Percentiles rank a stretch among this genome's conserved stretches.
These are phyloP conservation scores for Penicillium paxilli DNA, from an alignment of 495 filamentous ascomycete genomes.

Conservation along the genomic window DNA sequence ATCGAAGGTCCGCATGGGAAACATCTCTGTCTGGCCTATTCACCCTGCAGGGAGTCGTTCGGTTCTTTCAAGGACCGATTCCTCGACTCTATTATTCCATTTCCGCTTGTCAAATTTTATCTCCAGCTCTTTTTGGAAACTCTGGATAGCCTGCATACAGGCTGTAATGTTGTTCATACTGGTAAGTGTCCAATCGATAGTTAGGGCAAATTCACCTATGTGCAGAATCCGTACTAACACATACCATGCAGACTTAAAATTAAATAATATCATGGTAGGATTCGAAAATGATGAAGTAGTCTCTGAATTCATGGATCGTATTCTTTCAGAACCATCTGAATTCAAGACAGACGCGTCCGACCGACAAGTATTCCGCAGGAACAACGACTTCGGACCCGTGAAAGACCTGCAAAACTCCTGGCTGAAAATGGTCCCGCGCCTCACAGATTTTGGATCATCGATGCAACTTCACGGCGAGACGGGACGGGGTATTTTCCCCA, in stretches of 20 bases:
- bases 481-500: slow-evolving; percentile 17
- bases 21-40: slow-evolving; percentile 37
- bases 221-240: not conserved
- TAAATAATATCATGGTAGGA: slow-evolving; percentile 42
- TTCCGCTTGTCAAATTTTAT: slow-evolving; percentile 29
- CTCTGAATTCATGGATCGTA: slow-evolving; percentile 29
- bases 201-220: not conserved
- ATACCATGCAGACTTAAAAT: slow-evolving; percentile 37
- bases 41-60: slow-evolving; percentile 31
- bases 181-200: no score
- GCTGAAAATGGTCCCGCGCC: slow-evolving; percentile 48
- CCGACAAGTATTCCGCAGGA: slow-evolving; percentile 27
- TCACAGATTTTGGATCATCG: slow-evolving; percentile 80
- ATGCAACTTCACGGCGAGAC: slow-evolving; percentile 44
- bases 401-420: slow-evolving; percentile 9
- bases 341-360: slow-evolving; percentile 9
- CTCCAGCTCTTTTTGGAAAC: slow-evolving; percentile 30
- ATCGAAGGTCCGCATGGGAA: slow-evolving; percentile 23
- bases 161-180: slow-evolving; percentile 36
- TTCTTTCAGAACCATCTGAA: slow-evolving; percentile 12
- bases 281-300: slow-evolving; percentile 42
- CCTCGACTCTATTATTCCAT: slow-evolving; percentile 14
- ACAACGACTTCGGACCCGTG: slow-evolving; percentile 33
- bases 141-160: slow-evolving; percentile 41
- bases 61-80: slow-evolving; percentile 29